Evolutionary conservation across 1,284 basidiomycete genomes (phyloP), one percentile per base, ranked within the genome.

Genomic region (Pterulicium gracile): DNA sequence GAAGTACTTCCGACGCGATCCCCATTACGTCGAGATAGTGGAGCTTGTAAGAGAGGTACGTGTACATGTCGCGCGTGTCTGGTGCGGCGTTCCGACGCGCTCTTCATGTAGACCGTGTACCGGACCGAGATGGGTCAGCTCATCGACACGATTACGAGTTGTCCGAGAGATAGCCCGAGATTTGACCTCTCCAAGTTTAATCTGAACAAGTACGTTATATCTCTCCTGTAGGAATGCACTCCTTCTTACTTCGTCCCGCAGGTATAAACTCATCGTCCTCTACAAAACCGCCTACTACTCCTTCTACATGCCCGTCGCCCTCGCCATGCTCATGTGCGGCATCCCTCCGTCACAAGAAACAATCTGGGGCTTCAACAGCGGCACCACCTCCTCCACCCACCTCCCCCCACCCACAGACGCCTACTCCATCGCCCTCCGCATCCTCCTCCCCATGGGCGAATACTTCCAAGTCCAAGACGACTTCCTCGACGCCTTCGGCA

Each of bases 401-500:
- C 36, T 24, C 47, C 20, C 22, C 55, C 54, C 24, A 53, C 54
- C 36, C 13, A 53, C 68, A 32, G 53, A 75, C 13, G 80, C 88
- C 3, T 98, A 92, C 73, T 74, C 84, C 48, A 65, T 81, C 53
- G 88, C 95, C 0, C 73, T 83, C 45, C 76, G 80, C 43, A 95
- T 98, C 60, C 79, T 98, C 43, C 69, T 98, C 47, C 91, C 90
- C 4, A 77, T 98, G 51, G 95, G 96, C 50, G 93, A 96, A 66
- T 98, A 98, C 69, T 98, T 98, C 81, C 95, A 98, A 69, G 79
- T 96, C 44, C 95, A 98, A 66, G 95, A 98, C 65, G 96, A 98
- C 66, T 98, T 87, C 68, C 80, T 98, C 54, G 95, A 98, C 66
- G 96, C 83, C 61, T 86, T 86, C 45, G 92, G 87, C 12, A 79